Evolutionary conservation across 1,284 basidiomycete genomes (phyloP), one percentile per base, ranked within the genome.

Genomic region (Meira miltonrushii): DNA sequence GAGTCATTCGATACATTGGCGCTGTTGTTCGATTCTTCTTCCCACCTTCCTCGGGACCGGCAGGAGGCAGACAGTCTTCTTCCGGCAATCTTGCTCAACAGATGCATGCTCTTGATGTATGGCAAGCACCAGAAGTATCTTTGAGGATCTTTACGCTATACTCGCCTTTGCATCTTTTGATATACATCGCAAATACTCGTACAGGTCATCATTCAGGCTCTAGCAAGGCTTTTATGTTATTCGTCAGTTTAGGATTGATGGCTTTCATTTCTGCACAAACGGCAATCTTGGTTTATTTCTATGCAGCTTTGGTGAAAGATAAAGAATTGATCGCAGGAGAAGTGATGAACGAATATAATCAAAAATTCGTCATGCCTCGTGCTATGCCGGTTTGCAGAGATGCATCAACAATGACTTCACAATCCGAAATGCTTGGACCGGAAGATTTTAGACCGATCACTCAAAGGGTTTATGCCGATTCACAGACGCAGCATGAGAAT

Each of bases 331-430:
- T 71, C 1, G 64, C 68, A 19, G 68, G 66, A 0, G 68, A 67
- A 3, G 66, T 71, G 48, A 60, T 71, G 37, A 61, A 62, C 13
- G 68, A 71, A 56, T 71, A 71, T 51, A 65, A 71, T 23, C 61
- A 71, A 37, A 71, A 59, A 54, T 71, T 68, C 48, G 68, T 71
- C 25, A 62, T 67, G 37, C 68, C 68, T 3, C 49, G 60, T 1
- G 68, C 68, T 1, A 68, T 63, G 12, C 68, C 68, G 1, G 57
- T 61, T 2, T 62, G 66, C 1, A 62, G 68, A 44, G 68, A 71
- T 55, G 67, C 68, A 19, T 57, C 39, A 13, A 66, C 66, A 9
- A 61, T 64, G 58, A 69, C 68, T 12, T n/a, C 17, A 5, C 17
- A 39, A 53, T n/a, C 50, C 5, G 50, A 53, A 41, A 17, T 25